Conservation (phyloP, 352 stramenopile species). For the Nothophytophthora sp. region DNA sequence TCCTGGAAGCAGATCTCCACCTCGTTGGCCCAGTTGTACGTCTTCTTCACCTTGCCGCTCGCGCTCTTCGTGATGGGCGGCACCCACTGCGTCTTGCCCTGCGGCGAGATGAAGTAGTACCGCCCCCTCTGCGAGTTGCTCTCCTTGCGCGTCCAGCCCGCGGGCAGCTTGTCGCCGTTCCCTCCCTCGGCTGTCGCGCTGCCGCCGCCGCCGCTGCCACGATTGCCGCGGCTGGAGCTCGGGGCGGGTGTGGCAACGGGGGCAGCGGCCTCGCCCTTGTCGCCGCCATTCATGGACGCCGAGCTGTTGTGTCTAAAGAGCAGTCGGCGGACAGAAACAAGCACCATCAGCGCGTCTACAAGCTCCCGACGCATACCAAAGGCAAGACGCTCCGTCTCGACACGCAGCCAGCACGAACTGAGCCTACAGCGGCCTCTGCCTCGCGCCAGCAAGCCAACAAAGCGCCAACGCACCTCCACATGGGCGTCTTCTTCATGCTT, state of each 20-base stretch:
- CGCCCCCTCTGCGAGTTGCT: constrained; percentile 86
- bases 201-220: constrained; percentile 18
- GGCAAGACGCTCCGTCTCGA: too few relatives aligned
- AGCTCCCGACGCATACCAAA: too few relatives aligned
- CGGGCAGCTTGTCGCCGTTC: constrained; percentile 56
- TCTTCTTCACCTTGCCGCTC: constrained; percentile 33
- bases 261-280: constrained; percentile 1
- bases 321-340: constrained; percentile 10
- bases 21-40: constrained; percentile 82
- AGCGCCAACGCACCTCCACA: constrained; percentile 26
- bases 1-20: constrained; percentile 89
- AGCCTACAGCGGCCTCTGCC: too few relatives aligned
- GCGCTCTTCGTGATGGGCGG: constrained; percentile 36
- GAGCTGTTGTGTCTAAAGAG: constrained; percentile 9
- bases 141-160: constrained; percentile 83
- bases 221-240: constrained; percentile 14
- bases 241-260: neutral
- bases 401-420: too few relatives aligned
- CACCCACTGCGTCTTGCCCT: constrained; percentile 85
- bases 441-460: too few relatives aligned
- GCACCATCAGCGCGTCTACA: constrained; percentile 11
- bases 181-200: constrained; percentile 18
- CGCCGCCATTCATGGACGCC: constrained; percentile 2
- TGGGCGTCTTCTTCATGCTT: constrained; percentile 36
- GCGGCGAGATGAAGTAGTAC: constrained; percentile 86